Evolutionary conservation across 257 asterid genomes (phyloP).

Genomic region (Gentiana straminea): DNA sequence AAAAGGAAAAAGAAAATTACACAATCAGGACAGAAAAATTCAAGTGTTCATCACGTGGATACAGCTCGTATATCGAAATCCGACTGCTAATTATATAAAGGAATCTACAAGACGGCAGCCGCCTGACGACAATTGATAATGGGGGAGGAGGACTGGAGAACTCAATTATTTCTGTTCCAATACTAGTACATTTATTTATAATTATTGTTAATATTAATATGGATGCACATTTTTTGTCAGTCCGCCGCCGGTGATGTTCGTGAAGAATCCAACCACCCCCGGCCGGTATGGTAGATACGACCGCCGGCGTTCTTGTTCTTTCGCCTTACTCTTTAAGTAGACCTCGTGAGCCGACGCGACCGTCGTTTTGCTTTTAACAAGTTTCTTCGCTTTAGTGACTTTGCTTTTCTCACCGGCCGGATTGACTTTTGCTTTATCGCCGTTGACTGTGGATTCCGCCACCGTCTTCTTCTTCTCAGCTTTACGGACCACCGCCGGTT

Average conservation of each 20-base stretch:
- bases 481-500: constrained; percentile 11
- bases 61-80: too few species aligned
- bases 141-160: too few species aligned
- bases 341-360: constrained; percentile 57
- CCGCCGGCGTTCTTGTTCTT: constrained; percentile 42
- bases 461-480: not conserved
- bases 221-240: constrained; percentile 78
- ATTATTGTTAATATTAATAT: constrained; percentile 16
- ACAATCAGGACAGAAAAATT: too few species aligned
- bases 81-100: too few species aligned
- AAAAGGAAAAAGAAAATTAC: too few species aligned
- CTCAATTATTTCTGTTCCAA: too few species aligned
- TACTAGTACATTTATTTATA: too few species aligned
- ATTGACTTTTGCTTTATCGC: constrained; percentile 12
- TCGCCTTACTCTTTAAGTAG: constrained; percentile 61
- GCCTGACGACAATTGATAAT: too few species aligned
- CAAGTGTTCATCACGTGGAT: too few species aligned
- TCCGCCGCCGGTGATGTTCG: constrained; percentile 74
- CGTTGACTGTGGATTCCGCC: constrained; percentile 9
- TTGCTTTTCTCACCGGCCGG: constrained; percentile 2
- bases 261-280: constrained; percentile 80
- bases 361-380: constrained; percentile 25
- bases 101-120: too few species aligned
- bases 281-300: constrained; percentile 88
- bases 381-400: constrained; percentile 24